phyloP scores from a whole-genome alignment of 202 grass and related monocot species.

The Digitaria exilis region DNA sequence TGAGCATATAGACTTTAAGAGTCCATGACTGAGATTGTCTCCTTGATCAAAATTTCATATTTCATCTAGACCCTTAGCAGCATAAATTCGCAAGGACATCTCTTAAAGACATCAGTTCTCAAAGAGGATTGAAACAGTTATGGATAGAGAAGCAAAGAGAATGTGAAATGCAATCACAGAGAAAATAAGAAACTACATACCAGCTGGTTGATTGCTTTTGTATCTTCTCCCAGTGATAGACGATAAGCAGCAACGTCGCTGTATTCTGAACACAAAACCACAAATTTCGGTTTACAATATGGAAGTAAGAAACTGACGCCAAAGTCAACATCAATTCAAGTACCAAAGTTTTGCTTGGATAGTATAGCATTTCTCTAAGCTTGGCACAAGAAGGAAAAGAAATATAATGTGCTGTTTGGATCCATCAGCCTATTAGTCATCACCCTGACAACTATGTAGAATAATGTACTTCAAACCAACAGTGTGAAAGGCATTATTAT shows the following conservation, averaged over 20 bases:
- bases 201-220: constrained; percentile 99
- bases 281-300: constrained; percentile 25
- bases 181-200: constrained; percentile 44
- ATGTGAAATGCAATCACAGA: constrained; percentile 9
- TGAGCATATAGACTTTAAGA: constrained; percentile 20
- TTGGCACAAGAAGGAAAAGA: constrained; percentile 12
- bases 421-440: constrained; percentile 30
- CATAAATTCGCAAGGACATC: constrained; percentile 12
- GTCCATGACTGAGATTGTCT: not conserved
- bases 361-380: not conserved
- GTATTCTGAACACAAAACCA: constrained; percentile 66
- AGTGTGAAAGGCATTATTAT: constrained; percentile 17
- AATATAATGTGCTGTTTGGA: not conserved
- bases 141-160: not conserved
- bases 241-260: constrained; percentile 95
- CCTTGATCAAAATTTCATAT: constrained; percentile 21
- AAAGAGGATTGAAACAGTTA: constrained; percentile 24
- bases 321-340: constrained; percentile 1
- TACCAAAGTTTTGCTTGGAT: not conserved
- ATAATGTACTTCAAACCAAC: constrained; percentile 19
- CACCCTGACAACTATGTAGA: constrained; percentile 3
- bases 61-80: constrained; percentile 10
- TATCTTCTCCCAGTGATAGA: constrained; percentile 92
- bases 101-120: not conserved
- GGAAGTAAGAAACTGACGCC: not conserved